Percentiles rank a stretch among this genome's conserved stretches.
Conservation (phyloP, 331 rosid genomes). For the Quercus phellos region DNA sequence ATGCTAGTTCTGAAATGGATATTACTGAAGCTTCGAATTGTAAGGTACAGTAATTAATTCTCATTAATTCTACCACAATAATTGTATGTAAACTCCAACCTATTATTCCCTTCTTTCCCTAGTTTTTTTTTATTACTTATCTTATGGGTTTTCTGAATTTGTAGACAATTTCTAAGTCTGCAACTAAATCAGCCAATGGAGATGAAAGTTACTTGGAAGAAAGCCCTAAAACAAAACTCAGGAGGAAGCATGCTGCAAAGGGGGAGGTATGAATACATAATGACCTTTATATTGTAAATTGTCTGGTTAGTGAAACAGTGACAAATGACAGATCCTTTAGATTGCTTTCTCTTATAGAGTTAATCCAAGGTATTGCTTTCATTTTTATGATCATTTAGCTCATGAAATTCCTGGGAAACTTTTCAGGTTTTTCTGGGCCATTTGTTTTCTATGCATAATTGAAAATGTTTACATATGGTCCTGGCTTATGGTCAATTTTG, state of each 20-base stretch:
- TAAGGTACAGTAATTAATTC: conserved; percentile 38
- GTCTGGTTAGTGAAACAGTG: background rate
- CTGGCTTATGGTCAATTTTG: background rate
- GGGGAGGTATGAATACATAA: conserved; percentile 30
- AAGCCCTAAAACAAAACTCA: conserved; percentile 31
- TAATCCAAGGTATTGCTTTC: background rate
- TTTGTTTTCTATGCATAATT: background rate
- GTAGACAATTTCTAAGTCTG: conserved; percentile 23
- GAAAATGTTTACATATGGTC: background rate
- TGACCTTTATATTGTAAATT: background rate
- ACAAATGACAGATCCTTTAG: background rate
- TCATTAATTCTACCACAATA: background rate
- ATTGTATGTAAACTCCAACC: background rate
- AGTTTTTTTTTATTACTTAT: background rate
- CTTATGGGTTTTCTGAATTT: background rate
- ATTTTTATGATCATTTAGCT: background rate
- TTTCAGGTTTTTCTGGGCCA: background rate
- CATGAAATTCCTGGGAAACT: background rate
- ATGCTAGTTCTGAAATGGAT: conserved; percentile 17
- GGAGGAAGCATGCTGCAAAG: conserved; percentile 25
- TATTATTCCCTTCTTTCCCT: background rate
- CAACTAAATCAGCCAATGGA: conserved; percentile 14
- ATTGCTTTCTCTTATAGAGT: background rate
- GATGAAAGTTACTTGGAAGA: conserved; percentile 19
- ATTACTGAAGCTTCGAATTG: conserved; percentile 30